These are phyloP conservation scores for Candida smagusa DNA, from an alignment of 1,139 yeast species.

Conservation along the genomic window DNA sequence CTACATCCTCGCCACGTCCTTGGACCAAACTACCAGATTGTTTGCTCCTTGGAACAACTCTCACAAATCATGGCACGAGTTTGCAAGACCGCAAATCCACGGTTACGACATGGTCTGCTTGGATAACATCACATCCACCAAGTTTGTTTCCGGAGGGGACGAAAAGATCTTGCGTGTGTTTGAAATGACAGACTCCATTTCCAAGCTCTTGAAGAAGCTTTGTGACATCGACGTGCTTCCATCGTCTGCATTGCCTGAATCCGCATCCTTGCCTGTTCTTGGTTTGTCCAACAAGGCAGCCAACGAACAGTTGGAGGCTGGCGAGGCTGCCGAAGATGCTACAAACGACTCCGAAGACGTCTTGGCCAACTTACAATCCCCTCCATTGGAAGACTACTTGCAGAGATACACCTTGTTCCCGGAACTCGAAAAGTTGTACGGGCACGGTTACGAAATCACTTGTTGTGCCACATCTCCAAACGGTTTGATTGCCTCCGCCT, in stretches of 20 bases:
- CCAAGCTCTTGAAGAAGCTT: slow-evolving; percentile 53
- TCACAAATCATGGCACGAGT: slow-evolving; percentile 68
- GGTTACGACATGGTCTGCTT: slow-evolving; percentile 95
- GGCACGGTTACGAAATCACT: slow-evolving; percentile 94
- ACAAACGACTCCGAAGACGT: slow-evolving; percentile 42
- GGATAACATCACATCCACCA: slow-evolving; percentile 55
- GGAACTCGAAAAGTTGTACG: slow-evolving; percentile 88
- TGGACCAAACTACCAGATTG: slow-evolving; percentile 91
- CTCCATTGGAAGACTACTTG: slow-evolving; percentile 85
- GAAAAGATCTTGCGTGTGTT: slow-evolving; percentile 90
- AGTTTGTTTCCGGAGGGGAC: slow-evolving; percentile 92
- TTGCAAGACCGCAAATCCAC: slow-evolving; percentile 96
- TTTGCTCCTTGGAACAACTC: slow-evolving; percentile 57
- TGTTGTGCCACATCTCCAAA: slow-evolving; percentile 71
- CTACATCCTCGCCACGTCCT: slow-evolving; percentile 69
- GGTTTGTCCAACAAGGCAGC: slow-evolving; percentile 94
- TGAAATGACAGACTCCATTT: slow-evolving; percentile 82
- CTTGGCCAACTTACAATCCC: slow-evolving; percentile 44
- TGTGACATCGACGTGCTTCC: slow-evolving; percentile 37
- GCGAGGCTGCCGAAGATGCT: slow-evolving; percentile 35
- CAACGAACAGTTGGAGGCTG: slow-evolving; percentile 43
- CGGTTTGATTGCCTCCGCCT: slow-evolving; percentile 83
- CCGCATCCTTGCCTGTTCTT: slow-evolving; percentile 88
- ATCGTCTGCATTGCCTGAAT: slow-evolving; percentile 52
- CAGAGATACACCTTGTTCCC: slow-evolving; percentile 95